Base-by-base conservation (phyloP, 148 eudicot genomes). In the Selenicereus undatus region DNA sequence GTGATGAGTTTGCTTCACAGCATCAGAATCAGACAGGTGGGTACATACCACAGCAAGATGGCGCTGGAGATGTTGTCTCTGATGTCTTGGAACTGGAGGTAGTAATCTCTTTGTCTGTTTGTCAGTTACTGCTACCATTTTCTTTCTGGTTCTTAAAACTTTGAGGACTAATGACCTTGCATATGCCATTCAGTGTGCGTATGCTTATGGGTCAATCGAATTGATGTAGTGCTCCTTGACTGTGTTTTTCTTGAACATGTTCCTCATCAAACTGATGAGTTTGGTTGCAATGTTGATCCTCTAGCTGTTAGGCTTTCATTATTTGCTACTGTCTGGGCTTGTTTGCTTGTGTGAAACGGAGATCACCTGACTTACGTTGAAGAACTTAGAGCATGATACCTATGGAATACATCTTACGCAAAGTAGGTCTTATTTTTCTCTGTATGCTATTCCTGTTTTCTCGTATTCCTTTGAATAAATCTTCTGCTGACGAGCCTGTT, bases 11-110 rank as follows among this genome's bases (percentile, higher is more conserved):
- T 74, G 86, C 93, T 70, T 78, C 93, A 75, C 93, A 81, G 30
- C 86, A 87, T 84, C 89, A 73, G 79, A 78, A 87, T 84, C 89
- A 73, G 77, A 74, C 82, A 54, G 88, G 91, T 81, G 93, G 98
- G 72, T 93, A 87, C 86, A 93, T 94, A 79, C 95, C 97, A 17
- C 98, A 94, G 83, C 93, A 87, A 86, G 98, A 94, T 88, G 98
- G 98, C 80, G 89, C 97, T 87, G 93, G 87, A 73, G 98, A 91
- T 87, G 79, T 36, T 16, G n/a, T 68, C 51, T 74, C 83, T 17
- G 87, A 85, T 84, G 75, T 84, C 56, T 86, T 89, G 81, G 91
- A 94, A 89, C 83, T 94, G 78, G 89, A 86, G 79, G 82, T 89
- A 84, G 56, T 58, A 36, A 51, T 79, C 75, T 68, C 20, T 22